Evolutionary conservation across 768 basidiomycete species (phyloP).

Genomic region (Agaricus sinodeliciosus): DNA sequence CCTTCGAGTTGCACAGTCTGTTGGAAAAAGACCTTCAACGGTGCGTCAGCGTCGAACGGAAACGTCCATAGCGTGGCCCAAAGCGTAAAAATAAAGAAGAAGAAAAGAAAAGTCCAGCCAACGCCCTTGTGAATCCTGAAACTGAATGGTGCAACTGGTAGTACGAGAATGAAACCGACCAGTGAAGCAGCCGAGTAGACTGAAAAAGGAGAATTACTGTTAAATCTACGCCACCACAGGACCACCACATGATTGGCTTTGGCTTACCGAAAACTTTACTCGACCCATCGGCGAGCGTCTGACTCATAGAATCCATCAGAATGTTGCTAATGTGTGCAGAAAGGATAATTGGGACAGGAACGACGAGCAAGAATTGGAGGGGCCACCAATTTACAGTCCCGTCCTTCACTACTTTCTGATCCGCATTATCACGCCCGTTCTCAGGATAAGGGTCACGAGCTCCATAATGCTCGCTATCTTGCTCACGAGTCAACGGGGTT

Average conservation of each 20-base stretch:
- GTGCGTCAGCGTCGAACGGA: conserved; percentile 57
- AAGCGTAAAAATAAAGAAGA: conserved; percentile 37
- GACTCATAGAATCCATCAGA: conserved; percentile 38
- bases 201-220: conserved; percentile 17
- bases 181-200: conserved; percentile 45
- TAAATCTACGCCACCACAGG: neutral
- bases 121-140: conserved; percentile 36
- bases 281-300: conserved; percentile 62
- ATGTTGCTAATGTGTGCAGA: conserved; percentile 44
- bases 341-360: conserved; percentile 48
- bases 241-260: neutral
- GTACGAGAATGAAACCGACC: conserved; percentile 41
- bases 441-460: neutral
- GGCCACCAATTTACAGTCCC: conserved; percentile 45
- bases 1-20: conserved; percentile 46
- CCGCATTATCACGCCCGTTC: neutral
- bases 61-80: conserved; percentile 41
- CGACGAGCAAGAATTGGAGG: conserved; percentile 45
- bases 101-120: conserved; percentile 23
- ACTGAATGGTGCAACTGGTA: conserved; percentile 62
- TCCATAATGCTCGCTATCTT: neutral
- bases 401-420: conserved; percentile 11
- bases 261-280: conserved; percentile 40
- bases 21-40: conserved; percentile 67
- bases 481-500: conserved; percentile 11